Percentiles rank a stretch among this genome's conserved stretches.
phyloP scores from a whole-genome alignment of 768 basidiomycete genomes.

The Tubosaeta sp. region DNA sequence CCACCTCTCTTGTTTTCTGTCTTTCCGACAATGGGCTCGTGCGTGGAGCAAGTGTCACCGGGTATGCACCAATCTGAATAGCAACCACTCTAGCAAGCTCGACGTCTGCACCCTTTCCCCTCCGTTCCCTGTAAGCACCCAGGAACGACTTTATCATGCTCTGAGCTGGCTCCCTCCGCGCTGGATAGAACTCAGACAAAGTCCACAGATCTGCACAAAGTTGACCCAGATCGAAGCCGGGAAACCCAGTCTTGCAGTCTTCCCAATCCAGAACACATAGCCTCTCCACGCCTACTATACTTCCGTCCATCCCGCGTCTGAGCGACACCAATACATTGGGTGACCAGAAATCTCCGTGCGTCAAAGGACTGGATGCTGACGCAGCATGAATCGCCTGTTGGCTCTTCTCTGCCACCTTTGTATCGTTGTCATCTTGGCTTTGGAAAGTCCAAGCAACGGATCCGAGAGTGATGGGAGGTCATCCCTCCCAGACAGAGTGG shows the following conservation, averaged over 20 bases:
- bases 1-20: slow-evolving; percentile 44
- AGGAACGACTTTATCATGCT: slow-evolving; percentile 44
- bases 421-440: slow-evolving; percentile 34
- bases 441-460: slow-evolving; percentile 38
- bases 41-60: slow-evolving; percentile 48
- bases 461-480: slow-evolving; percentile 35
- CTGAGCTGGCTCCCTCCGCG: slow-evolving; percentile 33
- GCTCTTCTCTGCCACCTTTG: slow-evolving; percentile 29
- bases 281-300: slow-evolving; percentile 30
- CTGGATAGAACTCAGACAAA: slow-evolving; percentile 44
- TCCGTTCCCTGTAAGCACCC: slow-evolving; percentile 36
- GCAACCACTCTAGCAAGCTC: slow-evolving; percentile 34
- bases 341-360: slow-evolving; percentile 66
- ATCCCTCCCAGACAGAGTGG: slow-evolving; percentile 33
- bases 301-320: slow-evolving; percentile 25
- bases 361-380: slow-evolving; percentile 26
- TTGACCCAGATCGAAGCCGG: slow-evolving; percentile 59
- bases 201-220: slow-evolving; percentile 57
- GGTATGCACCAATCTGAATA: slow-evolving; percentile 52
- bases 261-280: slow-evolving; percentile 66
- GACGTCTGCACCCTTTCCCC: slow-evolving; percentile 15
- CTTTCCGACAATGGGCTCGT: slow-evolving; percentile 43
- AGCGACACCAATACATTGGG: slow-evolving; percentile 57
- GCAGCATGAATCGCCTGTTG: slow-evolving; percentile 29
- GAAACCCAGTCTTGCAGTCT: slow-evolving; percentile 50